These are phyloP conservation scores for Spathaspora hagerdaliae DNA, from an alignment of 805 yeast genomes.

Conservation along the genomic window DNA sequence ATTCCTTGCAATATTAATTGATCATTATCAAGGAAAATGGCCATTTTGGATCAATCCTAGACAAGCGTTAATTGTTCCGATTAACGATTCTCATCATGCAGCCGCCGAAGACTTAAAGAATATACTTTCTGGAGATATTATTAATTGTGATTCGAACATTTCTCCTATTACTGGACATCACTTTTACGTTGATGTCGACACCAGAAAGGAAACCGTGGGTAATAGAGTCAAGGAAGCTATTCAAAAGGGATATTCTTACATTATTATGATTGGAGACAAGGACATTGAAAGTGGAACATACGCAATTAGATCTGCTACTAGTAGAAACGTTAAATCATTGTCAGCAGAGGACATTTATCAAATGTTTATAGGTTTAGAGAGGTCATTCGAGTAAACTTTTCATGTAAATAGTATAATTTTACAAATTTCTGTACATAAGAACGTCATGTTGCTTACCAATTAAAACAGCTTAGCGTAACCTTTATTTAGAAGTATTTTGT, in stretches of 20 bases:
- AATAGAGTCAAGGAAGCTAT: slow-evolving; percentile 77
- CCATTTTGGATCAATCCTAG: slow-evolving; percentile 96
- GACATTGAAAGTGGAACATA: slow-evolving; percentile 60
- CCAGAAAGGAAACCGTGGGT: slow-evolving; percentile 74
- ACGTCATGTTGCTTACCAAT: background rate
- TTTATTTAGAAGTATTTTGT: slow-evolving; percentile 61
- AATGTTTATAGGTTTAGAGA: slow-evolving; percentile 55
- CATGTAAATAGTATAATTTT: slow-evolving; percentile 6
- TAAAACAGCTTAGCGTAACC: slow-evolving; percentile 43
- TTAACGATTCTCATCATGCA: slow-evolving; percentile 56
- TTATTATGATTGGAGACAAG: slow-evolving; percentile 83
- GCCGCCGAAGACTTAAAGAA: slow-evolving; percentile 49
- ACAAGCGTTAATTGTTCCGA: slow-evolving; percentile 83
- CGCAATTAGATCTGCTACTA: slow-evolving; percentile 60
- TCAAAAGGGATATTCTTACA: slow-evolving; percentile 67
- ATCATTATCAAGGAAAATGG: slow-evolving; percentile 91
- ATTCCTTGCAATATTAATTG: slow-evolving; percentile 84
- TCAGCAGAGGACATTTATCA: slow-evolving; percentile 48
- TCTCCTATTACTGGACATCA: slow-evolving; percentile 55
- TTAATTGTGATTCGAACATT: slow-evolving; percentile 26
- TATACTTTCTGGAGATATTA: slow-evolving; percentile 43
- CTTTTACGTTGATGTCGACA: slow-evolving; percentile 74
- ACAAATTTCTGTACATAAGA: background rate
- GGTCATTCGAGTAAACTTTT: slow-evolving; percentile 33
- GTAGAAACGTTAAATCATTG: slow-evolving; percentile 41